These are phyloP conservation scores for Trichophyton simii DNA, from an alignment of 2,329 filamentous ascomycete genomes.

Conservation along the genomic window DNA sequence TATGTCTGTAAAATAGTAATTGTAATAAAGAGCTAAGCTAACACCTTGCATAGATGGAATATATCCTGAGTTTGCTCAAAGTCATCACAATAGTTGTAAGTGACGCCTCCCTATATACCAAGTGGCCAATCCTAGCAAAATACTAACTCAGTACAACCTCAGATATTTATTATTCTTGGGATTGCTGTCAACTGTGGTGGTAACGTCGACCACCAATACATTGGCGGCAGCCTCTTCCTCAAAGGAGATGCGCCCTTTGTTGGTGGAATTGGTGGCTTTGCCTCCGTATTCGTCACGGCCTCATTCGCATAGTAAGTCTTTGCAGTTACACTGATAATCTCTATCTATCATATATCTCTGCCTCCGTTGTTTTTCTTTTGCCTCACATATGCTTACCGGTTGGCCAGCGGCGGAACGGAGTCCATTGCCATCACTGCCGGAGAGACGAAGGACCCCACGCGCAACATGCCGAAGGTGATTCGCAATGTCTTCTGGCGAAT, in stretches of 20 bases:
- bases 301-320: slow-evolving; percentile 43
- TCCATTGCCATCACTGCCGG: slow-evolving; percentile 55
- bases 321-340: background rate
- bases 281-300: slow-evolving; percentile 51
- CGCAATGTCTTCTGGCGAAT: slow-evolving; percentile 56
- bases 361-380: slow-evolving; percentile 8
- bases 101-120: slow-evolving; percentile 15
- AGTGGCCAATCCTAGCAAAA: background rate
- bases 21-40: background rate
- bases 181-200: slow-evolving; percentile 49
- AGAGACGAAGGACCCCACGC: slow-evolving; percentile 51
- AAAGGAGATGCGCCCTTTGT: slow-evolving; percentile 52
- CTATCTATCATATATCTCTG: background rate
- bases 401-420: slow-evolving; percentile 44
- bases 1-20: slow-evolving; percentile 14
- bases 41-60: slow-evolving; percentile 23
- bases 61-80: slow-evolving; percentile 32
- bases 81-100: slow-evolving; percentile 31
- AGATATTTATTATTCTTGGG: slow-evolving; percentile 52
- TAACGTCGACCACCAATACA: slow-evolving; percentile 42
- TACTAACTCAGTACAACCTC: slow-evolving; percentile 6
- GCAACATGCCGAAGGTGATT: slow-evolving; percentile 49
- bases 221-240: slow-evolving; percentile 48
- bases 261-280: slow-evolving; percentile 52
- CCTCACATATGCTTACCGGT: background rate